phyloP scores from a whole-genome alignment of 2,329 filamentous ascomycete species.

The Chaetomiaceae sp. region DNA sequence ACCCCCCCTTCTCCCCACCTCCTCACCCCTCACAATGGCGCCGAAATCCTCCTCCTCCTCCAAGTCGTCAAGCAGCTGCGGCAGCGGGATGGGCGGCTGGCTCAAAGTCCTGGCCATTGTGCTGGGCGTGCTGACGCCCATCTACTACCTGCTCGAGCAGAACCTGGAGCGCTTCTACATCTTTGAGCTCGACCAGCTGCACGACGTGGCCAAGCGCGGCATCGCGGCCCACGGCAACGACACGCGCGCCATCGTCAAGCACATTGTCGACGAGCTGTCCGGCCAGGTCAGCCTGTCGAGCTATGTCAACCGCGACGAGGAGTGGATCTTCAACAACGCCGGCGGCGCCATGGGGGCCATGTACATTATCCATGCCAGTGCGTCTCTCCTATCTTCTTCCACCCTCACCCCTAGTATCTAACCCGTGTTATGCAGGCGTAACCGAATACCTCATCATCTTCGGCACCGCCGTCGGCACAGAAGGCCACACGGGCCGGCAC shows the following conservation, averaged over 20 bases:
- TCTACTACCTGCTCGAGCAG: constrained; percentile 54
- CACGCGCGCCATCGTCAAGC: constrained; percentile 62
- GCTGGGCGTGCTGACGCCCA: constrained; percentile 49
- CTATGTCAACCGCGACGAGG: constrained; percentile 66
- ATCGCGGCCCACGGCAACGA: constrained; percentile 69
- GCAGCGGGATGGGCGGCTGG: constrained; percentile 10
- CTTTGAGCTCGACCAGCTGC: constrained; percentile 64
- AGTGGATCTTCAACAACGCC: constrained; percentile 91
- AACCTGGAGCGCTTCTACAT: constrained; percentile 67
- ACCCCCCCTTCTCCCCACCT: neutral
- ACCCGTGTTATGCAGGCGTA: constrained; percentile 45
- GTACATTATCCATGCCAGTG: constrained; percentile 84
- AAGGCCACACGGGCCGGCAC: constrained; percentile 84
- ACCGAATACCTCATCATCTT: constrained; percentile 92
- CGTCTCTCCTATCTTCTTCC: constrained; percentile 31
- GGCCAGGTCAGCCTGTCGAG: constrained; percentile 44
- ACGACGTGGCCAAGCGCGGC: constrained; percentile 62
- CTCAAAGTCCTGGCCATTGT: constrained; percentile 50
- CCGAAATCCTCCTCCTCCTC: constrained; percentile 17
- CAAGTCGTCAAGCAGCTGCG: constrained; percentile 10
- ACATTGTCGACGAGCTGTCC: constrained; percentile 65
- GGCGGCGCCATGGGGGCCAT: constrained; percentile 89
- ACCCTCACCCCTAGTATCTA: neutral
- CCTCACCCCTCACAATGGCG: constrained; percentile 19
- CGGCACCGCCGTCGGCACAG: constrained; percentile 76